Evolutionary conservation across 805 yeast species (phyloP), one percentile per base, ranked within the genome.

Genomic region (Zygosaccharomyces siamensis): DNA sequence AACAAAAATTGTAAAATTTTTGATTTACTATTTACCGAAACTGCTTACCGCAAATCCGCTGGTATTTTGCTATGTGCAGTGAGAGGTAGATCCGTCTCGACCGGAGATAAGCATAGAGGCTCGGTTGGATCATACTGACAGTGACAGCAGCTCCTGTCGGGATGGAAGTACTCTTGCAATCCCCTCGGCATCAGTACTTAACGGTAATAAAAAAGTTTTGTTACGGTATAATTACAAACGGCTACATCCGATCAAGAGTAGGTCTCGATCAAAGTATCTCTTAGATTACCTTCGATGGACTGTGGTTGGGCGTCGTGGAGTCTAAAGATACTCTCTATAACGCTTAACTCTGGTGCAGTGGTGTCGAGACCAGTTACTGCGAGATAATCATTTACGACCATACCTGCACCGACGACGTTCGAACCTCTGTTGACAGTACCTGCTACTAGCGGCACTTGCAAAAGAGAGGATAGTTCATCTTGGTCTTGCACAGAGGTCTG

Each of bases 371-470:
- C 99, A 42, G 96, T 78, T 38, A 95, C 98, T 27, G 98, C 95
- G 58, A 92, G 75, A 95, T 97, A 93, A 73, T 93, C 99, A 68
- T 93, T 93, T 46, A 90, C 99, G 47, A 93, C 98, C 83, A 93
- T 83, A 60, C 99, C 99, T 41, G 97, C 98, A 63, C 99, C 99
- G 52, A 93, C 96, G 43, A 92, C 97, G 4, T 96, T 73, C 26
- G 97, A 88, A 72, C 99, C 99, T 71, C 99, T 84, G 76, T 93
- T 93, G 51, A 93, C 90, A 35, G 97, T 90, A 70, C 99, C 99
- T 5, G 99, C 99, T 43, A 93, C 99, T 56, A 93, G 77, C 47
- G 99, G 99, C 37, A 93, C 96, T 73, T 93, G 99, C 62, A 93
- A 77, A 67, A 93, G 77, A 41, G 97, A 89, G 6, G 96, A 87